These are phyloP conservation scores for Cryphonectria japonica DNA, from an alignment of 2,329 filamentous ascomycete genomes.

Conservation along the genomic window DNA sequence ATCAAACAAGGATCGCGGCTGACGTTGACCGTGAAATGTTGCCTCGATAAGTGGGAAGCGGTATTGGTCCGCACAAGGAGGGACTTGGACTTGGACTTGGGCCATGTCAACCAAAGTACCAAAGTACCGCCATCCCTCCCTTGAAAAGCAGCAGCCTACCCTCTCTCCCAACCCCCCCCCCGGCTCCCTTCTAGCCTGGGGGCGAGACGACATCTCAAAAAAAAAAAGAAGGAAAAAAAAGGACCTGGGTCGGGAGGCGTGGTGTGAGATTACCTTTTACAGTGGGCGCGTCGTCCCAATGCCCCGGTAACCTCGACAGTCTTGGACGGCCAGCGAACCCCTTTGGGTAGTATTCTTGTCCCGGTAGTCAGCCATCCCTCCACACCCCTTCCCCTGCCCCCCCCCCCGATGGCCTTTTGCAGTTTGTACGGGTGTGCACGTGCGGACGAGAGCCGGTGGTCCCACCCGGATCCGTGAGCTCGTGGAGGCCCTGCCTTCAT, in stretches of 20 bases:
- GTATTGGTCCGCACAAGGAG: conserved; percentile 15
- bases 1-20: conserved; percentile 28
- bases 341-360: conserved; percentile 11
- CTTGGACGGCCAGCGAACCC: conserved; percentile 3
- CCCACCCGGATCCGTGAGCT: conserved; percentile 1
- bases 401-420: not conserved
- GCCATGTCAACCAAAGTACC: conserved; percentile 7
- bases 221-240: too few species aligned
- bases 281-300: conserved; percentile 12
- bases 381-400: too few species aligned
- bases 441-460: conserved; percentile 9
- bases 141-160: not conserved
- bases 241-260: not conserved
- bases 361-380: conserved; percentile 2
- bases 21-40: conserved; percentile 25
- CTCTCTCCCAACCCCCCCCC: too few species aligned
- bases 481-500: not conserved
- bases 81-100: not conserved
- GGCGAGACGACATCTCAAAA: not conserved
- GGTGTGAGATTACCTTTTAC: conserved; percentile 4
- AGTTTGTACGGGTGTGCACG: not conserved
- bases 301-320: conserved; percentile 16
- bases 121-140: not conserved
- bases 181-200: not conserved
- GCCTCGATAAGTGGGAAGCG: conserved; percentile 24